phyloP scores from a whole-genome alignment of 495 filamentous ascomycete genomes.

The Hyaloscypha hepaticicola region DNA sequence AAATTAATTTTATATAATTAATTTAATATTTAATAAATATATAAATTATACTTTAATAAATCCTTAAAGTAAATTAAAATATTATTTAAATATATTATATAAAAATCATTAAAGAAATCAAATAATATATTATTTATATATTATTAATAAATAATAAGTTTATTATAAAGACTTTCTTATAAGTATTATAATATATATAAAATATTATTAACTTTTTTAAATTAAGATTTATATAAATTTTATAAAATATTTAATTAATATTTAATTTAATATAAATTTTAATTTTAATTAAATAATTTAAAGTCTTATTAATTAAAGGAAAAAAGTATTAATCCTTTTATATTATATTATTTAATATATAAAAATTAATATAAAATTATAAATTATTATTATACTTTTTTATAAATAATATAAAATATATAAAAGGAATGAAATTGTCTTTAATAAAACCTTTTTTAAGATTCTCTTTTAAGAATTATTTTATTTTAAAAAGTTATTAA shows the following conservation, averaged over 20 bases:
- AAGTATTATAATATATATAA: slow-evolving; percentile 27
- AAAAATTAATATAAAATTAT: slow-evolving; percentile 47
- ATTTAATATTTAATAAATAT: slow-evolving; percentile 2
- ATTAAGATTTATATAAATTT: slow-evolving; percentile 34
- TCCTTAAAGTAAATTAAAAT: slow-evolving; percentile 35
- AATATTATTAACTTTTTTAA: slow-evolving; percentile 41
- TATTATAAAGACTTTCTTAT: slow-evolving; percentile 35
- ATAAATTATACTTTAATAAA: not conserved
- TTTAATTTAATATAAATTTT: slow-evolving; percentile 49
- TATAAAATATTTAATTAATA: slow-evolving; percentile 41
- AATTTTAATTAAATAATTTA: slow-evolving; percentile 33
- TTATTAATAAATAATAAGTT: slow-evolving; percentile 32
- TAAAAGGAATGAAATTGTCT: not conserved
- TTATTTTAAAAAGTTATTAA: not conserved
- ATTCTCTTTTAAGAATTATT: slow-evolving; percentile 12
- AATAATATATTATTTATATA: slow-evolving; percentile 33
- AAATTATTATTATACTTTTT: slow-evolving; percentile 33
- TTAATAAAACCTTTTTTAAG: slow-evolving; percentile 14
- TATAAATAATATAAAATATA: slow-evolving; percentile 3
- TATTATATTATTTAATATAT: slow-evolving; percentile 42
- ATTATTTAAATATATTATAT: slow-evolving; percentile 37
- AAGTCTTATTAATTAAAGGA: slow-evolving; percentile 44
- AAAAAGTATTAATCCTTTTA: slow-evolving; percentile 46
- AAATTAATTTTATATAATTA: not conserved
- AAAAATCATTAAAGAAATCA: slow-evolving; percentile 27